Percentiles rank a stretch among this genome's conserved stretches.
These are phyloP conservation scores for Aureobasidium sp. DNA, from an alignment of 2,329 filamentous ascomycete genomes.

Conservation along the genomic window DNA sequence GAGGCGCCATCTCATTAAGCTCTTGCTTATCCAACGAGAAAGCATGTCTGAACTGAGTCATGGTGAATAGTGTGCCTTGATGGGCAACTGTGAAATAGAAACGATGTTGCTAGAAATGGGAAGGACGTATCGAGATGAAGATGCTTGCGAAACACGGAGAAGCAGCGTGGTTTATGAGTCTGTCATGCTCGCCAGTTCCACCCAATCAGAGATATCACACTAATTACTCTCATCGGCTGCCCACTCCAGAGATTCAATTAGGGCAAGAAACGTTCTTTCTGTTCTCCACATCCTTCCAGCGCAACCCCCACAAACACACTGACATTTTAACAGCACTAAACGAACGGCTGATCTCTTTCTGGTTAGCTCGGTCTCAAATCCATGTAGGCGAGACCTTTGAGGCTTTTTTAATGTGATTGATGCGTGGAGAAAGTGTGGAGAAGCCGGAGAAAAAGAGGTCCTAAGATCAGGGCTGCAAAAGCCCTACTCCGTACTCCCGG, in stretches of 20 bases:
- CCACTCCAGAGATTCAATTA: neutral
- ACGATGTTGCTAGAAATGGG: neutral
- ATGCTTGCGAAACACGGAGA: neutral
- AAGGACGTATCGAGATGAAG: slow-evolving; percentile 2
- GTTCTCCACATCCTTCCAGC: neutral
- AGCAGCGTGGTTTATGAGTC: slow-evolving; percentile 4
- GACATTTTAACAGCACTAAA: no score
- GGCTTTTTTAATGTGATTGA: no score
- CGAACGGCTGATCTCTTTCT: no score
- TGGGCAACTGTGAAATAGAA: neutral
- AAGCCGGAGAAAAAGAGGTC: neutral
- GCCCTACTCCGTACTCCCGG: neutral
- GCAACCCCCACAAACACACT: no score
- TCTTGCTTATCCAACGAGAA: slow-evolving; percentile 35
- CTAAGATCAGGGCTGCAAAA: neutral
- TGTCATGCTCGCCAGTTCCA: neutral
- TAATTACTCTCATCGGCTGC: neutral
- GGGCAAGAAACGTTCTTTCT: neutral
- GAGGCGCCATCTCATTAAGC: slow-evolving; percentile 33
- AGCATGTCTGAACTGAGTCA: slow-evolving; percentile 31
- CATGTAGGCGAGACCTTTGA: no score
- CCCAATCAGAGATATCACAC: neutral
- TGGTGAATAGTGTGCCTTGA: slow-evolving; percentile 19
- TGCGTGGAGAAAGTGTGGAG: neutral
- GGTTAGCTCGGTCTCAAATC: no score